These are phyloP conservation scores for Talaromyces stipitatus DNA, from an alignment of 495 filamentous ascomycete species.

Conservation along the genomic window DNA sequence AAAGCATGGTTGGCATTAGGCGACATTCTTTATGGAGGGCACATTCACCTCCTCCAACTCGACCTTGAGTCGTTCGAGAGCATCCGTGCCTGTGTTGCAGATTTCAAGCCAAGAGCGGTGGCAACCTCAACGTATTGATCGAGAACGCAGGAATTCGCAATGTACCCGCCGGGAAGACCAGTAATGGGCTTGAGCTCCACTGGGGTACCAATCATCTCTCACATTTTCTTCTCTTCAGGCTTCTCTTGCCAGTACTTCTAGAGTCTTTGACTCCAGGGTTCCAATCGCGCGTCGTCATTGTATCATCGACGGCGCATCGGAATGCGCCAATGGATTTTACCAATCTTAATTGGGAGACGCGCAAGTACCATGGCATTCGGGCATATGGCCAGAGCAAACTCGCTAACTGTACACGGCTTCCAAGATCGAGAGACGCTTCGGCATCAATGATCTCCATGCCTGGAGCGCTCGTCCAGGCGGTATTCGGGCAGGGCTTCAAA, in stretches of 20 bases:
- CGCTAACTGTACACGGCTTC: conserved; percentile 35
- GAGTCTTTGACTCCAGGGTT: conserved; percentile 25
- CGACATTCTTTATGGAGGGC: neutral
- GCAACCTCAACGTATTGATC: conserved; percentile 35
- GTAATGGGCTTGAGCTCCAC: conserved; percentile 39
- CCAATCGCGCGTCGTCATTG: conserved; percentile 36
- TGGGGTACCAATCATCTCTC: conserved; percentile 40
- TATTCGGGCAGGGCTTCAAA: conserved; percentile 17
- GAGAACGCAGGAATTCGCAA: conserved; percentile 45
- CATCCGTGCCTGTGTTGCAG: conserved; percentile 31
- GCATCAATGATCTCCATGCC: conserved; percentile 28
- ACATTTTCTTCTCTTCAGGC: conserved; percentile 42
- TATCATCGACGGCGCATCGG: conserved; percentile 32
- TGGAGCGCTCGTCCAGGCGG: conserved; percentile 33
- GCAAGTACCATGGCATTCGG: conserved; percentile 24
- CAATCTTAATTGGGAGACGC: conserved; percentile 20
- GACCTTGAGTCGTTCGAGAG: conserved; percentile 36
- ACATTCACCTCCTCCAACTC: conserved; percentile 25
- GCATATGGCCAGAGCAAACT: conserved; percentile 32
- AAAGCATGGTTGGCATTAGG: conserved; percentile 22
- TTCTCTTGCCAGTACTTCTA: conserved; percentile 36
- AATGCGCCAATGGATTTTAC: conserved; percentile 5
- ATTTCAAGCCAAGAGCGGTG: conserved; percentile 28
- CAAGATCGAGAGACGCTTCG: conserved; percentile 38
- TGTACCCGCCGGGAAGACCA: conserved; percentile 24